Conservation (phyloP, 2,329 filamentous ascomycete genomes). For the Claviceps sp. region DNA sequence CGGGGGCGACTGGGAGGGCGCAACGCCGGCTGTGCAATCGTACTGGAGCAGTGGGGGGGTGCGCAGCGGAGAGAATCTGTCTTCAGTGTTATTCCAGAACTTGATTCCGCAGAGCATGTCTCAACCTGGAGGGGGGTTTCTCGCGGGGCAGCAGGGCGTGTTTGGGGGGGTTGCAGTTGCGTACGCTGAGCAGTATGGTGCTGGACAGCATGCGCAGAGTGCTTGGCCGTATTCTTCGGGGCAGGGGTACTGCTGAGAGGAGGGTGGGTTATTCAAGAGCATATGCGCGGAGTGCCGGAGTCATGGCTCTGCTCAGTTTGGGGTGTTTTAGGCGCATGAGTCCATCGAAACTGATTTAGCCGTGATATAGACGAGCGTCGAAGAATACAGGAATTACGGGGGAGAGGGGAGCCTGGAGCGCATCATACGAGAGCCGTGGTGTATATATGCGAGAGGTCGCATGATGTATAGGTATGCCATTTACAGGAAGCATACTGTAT, state of each 20-base stretch:
- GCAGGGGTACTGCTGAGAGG: neutral
- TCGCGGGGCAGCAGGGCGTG: conserved; percentile 11
- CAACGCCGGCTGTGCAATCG: conserved; percentile 8
- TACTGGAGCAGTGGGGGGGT: conserved; percentile 3
- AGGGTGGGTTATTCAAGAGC: no score
- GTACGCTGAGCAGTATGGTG: conserved; percentile 9
- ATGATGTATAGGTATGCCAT: no score
- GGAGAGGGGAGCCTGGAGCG: no score
- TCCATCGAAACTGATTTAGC: no score
- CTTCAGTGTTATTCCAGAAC: conserved; percentile 12
- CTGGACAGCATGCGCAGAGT: conserved; percentile 6
- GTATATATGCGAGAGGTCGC: no score
- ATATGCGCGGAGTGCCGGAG: no score
- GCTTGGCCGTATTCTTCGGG: conserved; percentile 9
- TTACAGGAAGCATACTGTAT: no score
- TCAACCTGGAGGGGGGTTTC: conserved; percentile 7
- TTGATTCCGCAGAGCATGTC: conserved; percentile 3
- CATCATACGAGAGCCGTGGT: no score
- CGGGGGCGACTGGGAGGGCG: conserved; percentile 11
- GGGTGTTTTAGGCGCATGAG: no score
- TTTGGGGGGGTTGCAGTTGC: conserved; percentile 10
- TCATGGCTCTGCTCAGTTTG: no score
- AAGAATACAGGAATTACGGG: no score
- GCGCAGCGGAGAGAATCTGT: neutral
- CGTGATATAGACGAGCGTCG: no score